These are phyloP conservation scores for Themeda triandra DNA, from an alignment of 176 grass and related monocot species.

Conservation along the genomic window DNA sequence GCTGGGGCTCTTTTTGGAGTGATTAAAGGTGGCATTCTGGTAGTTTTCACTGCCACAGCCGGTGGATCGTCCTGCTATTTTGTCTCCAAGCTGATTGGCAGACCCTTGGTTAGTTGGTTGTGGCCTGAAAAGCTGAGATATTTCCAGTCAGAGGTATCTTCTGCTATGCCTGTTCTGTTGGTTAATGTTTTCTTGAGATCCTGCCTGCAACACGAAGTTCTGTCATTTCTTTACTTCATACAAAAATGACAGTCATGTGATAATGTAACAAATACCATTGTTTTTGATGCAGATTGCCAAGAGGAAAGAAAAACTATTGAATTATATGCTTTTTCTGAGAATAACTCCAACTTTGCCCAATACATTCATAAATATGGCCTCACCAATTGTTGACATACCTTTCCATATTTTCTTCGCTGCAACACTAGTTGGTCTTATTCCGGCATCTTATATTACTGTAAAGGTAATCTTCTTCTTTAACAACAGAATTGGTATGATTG, in stretches of 20 bases:
- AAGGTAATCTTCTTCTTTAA: conserved; percentile 53
- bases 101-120: conserved; percentile 81
- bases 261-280: conserved; percentile 11
- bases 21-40: conserved; percentile 75
- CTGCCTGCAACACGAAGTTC: neutral
- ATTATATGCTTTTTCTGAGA: conserved; percentile 98
- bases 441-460: conserved; percentile 97
- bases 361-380: conserved; percentile 99
- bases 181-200: conserved; percentile 27
- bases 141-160: conserved; percentile 87
- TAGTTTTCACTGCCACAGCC: conserved; percentile 89
- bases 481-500: neutral
- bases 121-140: conserved; percentile 92
- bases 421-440: conserved; percentile 82
- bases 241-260: neutral
- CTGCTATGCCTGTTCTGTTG: neutral
- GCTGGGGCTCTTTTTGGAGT: conserved; percentile 96
- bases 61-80: conserved; percentile 94
- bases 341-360: conserved; percentile 98
- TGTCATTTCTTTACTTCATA: conserved; percentile 8
- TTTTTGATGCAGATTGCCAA: conserved; percentile 71
- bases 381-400: conserved; percentile 96
- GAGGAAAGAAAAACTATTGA: conserved; percentile 86
- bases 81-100: conserved; percentile 93
- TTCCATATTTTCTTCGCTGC: conserved; percentile 98